These are phyloP conservation scores for Eucalyptus paniculata DNA, from an alignment of 345 rosid genomes.

Conservation along the genomic window DNA sequence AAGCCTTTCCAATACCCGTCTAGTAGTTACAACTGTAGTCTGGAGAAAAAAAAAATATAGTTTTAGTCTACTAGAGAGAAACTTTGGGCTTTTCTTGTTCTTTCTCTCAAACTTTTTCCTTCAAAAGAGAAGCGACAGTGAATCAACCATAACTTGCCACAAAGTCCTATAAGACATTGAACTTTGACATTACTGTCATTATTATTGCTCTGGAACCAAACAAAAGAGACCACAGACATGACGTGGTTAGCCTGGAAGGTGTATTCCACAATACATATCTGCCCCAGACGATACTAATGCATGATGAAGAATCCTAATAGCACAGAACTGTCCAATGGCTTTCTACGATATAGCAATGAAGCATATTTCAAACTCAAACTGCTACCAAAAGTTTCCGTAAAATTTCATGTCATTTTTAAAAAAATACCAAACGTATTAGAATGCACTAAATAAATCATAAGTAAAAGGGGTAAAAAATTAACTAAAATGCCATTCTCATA, in stretches of 20 bases:
- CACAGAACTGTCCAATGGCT: background rate
- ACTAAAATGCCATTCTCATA: background rate
- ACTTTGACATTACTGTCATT: background rate
- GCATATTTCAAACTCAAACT: background rate
- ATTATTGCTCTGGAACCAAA: background rate
- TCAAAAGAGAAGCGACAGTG: background rate
- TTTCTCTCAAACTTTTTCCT: background rate
- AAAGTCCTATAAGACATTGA: background rate
- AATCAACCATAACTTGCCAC: background rate
- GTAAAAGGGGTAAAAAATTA: background rate
- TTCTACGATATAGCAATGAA: background rate
- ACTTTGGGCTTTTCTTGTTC: background rate
- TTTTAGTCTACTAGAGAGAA: background rate
- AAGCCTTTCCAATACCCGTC: constrained; percentile 83
- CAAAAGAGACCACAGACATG: background rate
- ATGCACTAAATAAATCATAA: background rate
- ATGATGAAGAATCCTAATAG: background rate
- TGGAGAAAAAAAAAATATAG: constrained; percentile 10
- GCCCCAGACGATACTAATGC: background rate
- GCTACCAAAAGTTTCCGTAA: background rate
- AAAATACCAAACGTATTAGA: background rate
- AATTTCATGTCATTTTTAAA: background rate
- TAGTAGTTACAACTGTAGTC: constrained; percentile 85
- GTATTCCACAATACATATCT: background rate
- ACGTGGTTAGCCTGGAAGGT: background rate